phyloP scores from a whole-genome alignment of 1,139 yeast genomes.

The Sugiyamaella sp. region DNA sequence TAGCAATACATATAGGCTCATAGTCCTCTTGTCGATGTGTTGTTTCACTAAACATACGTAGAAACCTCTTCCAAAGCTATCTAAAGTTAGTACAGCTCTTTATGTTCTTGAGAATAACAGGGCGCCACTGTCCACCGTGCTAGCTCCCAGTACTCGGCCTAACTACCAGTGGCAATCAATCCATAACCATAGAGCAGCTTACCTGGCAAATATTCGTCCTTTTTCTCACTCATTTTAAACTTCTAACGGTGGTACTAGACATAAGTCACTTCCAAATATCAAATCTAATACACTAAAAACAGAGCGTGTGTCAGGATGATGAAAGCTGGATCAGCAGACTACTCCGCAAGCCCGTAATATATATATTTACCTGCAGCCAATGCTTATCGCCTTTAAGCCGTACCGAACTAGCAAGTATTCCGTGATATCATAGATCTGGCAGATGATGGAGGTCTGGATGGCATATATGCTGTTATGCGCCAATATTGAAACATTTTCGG shows the following conservation, averaged over 20 bases:
- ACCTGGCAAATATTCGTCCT: constrained; percentile 36
- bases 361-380: no score
- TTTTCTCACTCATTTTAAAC: constrained; percentile 12
- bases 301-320: no score
- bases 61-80: constrained; percentile 23
- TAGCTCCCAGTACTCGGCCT: neutral
- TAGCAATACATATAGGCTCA: no score
- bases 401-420: no score
- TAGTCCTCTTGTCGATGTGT: no score
- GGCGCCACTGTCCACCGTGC: no score
- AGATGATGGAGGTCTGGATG: neutral
- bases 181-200: constrained; percentile 19
- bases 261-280: neutral
- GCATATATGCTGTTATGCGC: neutral
- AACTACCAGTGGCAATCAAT: neutral
- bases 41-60: constrained; percentile 11
- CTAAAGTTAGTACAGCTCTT: neutral
- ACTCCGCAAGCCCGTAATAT: no score
- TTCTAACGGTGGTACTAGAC: neutral
- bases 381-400: no score
- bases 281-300: neutral
- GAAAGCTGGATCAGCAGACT: no score
- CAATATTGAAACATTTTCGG: neutral
- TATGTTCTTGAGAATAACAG: neutral
- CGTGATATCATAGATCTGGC: neutral